A percentile compares a stretch with the other conserved stretches of the same genome.
Conservation (phyloP, 1,284 basidiomycete species). For the Entoloma clypeatum region DNA sequence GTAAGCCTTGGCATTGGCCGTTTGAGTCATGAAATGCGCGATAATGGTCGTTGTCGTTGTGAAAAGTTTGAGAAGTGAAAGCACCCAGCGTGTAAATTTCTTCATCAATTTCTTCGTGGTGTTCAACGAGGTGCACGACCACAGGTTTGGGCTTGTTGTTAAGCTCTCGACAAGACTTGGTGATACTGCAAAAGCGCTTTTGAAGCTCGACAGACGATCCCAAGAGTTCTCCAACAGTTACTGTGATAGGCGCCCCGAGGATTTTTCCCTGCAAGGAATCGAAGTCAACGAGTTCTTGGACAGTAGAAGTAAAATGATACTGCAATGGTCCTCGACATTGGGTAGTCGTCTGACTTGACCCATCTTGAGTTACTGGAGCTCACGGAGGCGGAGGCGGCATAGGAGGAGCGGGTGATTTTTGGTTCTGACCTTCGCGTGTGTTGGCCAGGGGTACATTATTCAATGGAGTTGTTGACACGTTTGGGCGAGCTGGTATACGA, state of each 20-base stretch:
- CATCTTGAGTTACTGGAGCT: not conserved
- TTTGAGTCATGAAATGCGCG: slow-evolving; percentile 2
- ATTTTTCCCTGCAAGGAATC: slow-evolving; percentile 1
- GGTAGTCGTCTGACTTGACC: not conserved
- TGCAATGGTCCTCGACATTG: not conserved
- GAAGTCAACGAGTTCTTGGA: not conserved
- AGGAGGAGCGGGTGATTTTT: not conserved
- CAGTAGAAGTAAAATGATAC: slow-evolving; percentile 3
- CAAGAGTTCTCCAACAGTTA: slow-evolving; percentile 2
- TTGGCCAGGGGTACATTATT: not conserved
- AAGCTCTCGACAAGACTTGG: slow-evolving; percentile 8
- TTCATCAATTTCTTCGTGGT: slow-evolving; percentile 2
- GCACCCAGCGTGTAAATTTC: too few relatives aligned
- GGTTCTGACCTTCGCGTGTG: not conserved
- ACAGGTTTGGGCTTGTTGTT: slow-evolving; percentile 10
- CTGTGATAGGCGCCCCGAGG: slow-evolving; percentile 3
- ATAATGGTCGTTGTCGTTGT: not conserved
- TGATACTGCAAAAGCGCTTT: slow-evolving; percentile 3
- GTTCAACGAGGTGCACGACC: not conserved
- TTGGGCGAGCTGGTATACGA: too few relatives aligned
- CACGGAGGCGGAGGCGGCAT: not conserved
- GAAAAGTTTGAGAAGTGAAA: too few relatives aligned
- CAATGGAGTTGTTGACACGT: not conserved
- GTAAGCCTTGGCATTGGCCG: too few relatives aligned
- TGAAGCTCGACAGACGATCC: slow-evolving; percentile 12